A percentile compares a stretch with the other conserved stretches of the same genome.
Evolutionary conservation across 192 early-diverging fungal genomes (phyloP).

Genomic region (Diversispora epigaea): DNA sequence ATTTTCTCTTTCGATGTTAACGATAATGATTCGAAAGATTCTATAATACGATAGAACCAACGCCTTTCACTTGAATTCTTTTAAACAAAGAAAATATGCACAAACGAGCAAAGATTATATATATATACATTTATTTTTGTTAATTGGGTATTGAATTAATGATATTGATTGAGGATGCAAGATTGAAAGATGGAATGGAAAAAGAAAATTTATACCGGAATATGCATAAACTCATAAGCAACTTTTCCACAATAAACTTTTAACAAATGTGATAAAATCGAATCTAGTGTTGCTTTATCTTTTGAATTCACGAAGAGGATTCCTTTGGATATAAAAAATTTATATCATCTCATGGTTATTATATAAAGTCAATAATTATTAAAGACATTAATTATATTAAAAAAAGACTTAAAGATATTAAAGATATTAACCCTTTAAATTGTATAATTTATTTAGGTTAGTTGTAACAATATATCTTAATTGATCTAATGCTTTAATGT

Average conservation of each 20-base stretch:
- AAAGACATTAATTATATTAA: too few relatives aligned
- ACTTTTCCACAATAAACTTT: constrained; percentile 77
- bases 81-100: neutral
- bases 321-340: constrained; percentile 57
- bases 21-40: constrained; percentile 65
- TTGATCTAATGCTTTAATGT: constrained; percentile 75
- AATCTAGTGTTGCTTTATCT: constrained; percentile 60
- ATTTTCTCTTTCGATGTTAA: constrained; percentile 64
- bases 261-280: constrained; percentile 71
- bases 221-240: constrained; percentile 94
- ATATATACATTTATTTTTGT: neutral
- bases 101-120: too few relatives aligned
- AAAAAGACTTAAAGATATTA: neutral
- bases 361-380: too few relatives aligned
- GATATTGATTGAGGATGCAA: neutral
- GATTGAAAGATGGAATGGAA: neutral
- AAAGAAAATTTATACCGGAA: constrained; percentile 58
- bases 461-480: constrained; percentile 52
- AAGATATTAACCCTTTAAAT: constrained; percentile 52
- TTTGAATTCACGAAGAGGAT: constrained; percentile 46
- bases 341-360: too few relatives aligned
- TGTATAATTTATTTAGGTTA: constrained; percentile 53
- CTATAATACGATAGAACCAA: constrained; percentile 87
- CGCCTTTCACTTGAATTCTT: constrained; percentile 77
- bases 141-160: too few relatives aligned